A percentile compares a stretch with the other conserved stretches of the same genome.
phyloP scores from a whole-genome alignment of 805 yeast genomes.

The Torulaspora microellipsoides region DNA sequence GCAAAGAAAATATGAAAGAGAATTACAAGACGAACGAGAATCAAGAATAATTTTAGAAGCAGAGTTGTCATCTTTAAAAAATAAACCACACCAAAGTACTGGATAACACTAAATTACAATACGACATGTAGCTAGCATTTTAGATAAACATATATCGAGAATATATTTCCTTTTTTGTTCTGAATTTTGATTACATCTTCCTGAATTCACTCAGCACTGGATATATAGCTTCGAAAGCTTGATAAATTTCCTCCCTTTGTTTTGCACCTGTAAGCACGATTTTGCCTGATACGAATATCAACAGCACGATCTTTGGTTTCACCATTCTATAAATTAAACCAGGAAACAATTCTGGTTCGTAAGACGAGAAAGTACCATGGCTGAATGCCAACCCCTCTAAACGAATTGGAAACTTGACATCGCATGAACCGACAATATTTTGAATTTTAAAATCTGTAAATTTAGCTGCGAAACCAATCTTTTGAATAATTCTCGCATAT shows the following conservation, averaged over 20 bases:
- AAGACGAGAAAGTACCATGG: slow-evolving; percentile 97
- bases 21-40: slow-evolving; percentile 52
- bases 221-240: slow-evolving; percentile 96
- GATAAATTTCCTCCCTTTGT: slow-evolving; percentile 96
- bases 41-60: slow-evolving; percentile 44
- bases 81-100: slow-evolving; percentile 3
- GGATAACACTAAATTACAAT: not conserved
- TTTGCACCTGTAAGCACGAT: slow-evolving; percentile 98
- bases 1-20: slow-evolving; percentile 56
- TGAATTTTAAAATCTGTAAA: slow-evolving; percentile 97
- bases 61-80: slow-evolving; percentile 31
- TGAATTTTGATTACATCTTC: slow-evolving; percentile 42
- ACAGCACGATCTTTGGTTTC: slow-evolving; percentile 92
- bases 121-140: not conserved
- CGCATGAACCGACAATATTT: slow-evolving; percentile 97
- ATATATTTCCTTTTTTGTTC: not conserved
- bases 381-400: slow-evolving; percentile 95
- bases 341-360: slow-evolving; percentile 97
- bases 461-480: slow-evolving; percentile 95
- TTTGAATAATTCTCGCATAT: slow-evolving; percentile 96
- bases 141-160: not conserved
- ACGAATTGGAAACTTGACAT: slow-evolving; percentile 95
- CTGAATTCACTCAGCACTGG: slow-evolving; percentile 98
- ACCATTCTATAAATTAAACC: slow-evolving; percentile 99
- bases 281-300: slow-evolving; percentile 95